Base-by-base conservation (phyloP, 2,329 filamentous ascomycete species). In the Plectosphaerella sp. region DNA sequence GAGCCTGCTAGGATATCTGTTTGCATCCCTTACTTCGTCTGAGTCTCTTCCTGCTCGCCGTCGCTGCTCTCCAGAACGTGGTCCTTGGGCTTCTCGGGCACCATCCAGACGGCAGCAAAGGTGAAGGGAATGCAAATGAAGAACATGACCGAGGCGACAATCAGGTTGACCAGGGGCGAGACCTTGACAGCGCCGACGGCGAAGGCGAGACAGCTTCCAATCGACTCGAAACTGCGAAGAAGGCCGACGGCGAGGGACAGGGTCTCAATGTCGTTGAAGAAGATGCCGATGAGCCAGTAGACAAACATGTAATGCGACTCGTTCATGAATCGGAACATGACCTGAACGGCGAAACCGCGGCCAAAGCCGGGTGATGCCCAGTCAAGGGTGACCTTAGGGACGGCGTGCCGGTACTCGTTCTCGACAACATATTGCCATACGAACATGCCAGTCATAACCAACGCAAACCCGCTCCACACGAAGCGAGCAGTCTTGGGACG, bases 221-320 rank as follows among this genome's bases (percentile, higher is more conserved):
- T 53, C 0, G 72, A 75, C 57, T 79, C 75, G 46, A 78, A 77
- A 0, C 73, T 75, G 4, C 76, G 66, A 5, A 80, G 63, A 2
- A 79, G 62, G 1, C 74, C 74, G 2, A 78, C 74, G 2, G 68
- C 71, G 0, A 79, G 66, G 1, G 77, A 75, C n/a, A 79, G 57
- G 0, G 76, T 78, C 58, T 77, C 73, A 6, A 79, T 63, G 47
- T 79, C 75, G 52, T 76, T 68, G 53, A 77, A 76, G 62, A 78
- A 79, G 2, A 74, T 68, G 3, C 74, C 77, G 1, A 79, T 65
- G 14, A 77, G 61, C 74, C 75, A 79, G 61, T 78, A 79, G 1
- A 77, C 72, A 51, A 77, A 78, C 64, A 78, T 78, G 57, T 74
- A 73, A 43, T 78, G 71, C 0, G 72, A 74, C 56, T 80, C 77